phyloP scores from a whole-genome alignment of 257 asterid genomes.

The Prunella vulgaris region DNA sequence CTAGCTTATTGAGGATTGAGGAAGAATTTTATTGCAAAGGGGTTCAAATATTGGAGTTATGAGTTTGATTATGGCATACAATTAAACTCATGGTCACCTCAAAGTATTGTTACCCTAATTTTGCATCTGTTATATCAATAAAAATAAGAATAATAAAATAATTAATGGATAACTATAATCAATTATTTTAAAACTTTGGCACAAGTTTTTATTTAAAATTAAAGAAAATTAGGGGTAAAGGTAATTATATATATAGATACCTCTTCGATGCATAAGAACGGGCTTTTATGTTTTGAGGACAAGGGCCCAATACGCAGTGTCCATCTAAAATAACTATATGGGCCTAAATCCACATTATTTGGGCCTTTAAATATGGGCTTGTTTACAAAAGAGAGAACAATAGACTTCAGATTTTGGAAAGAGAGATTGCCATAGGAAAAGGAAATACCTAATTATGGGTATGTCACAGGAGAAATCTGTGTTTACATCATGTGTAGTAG shows the following conservation, averaged over 20 bases:
- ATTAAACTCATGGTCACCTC: background rate
- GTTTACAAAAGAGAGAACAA: background rate
- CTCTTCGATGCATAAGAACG: background rate
- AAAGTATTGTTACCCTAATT: background rate
- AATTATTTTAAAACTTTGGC: background rate
- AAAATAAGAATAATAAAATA: no score
- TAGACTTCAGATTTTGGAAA: background rate
- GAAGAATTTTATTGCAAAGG: background rate
- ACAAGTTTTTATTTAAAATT: background rate
- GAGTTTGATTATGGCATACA: background rate
- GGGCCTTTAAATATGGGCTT: background rate
- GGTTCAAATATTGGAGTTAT: background rate
- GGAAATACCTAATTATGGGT: background rate
- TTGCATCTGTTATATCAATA: no score
- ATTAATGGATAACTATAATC: background rate
- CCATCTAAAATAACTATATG: background rate
- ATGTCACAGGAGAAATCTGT: background rate
- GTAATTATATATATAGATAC: background rate
- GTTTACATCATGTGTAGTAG: conserved; percentile 25
- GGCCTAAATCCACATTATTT: background rate
- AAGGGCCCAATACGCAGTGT: background rate
- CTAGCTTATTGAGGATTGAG: no score
- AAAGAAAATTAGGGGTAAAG: background rate
- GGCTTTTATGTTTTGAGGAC: background rate
- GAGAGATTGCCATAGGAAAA: background rate